A percentile compares a stretch with the other conserved stretches of the same genome.
Conservation (phyloP, 441 rosid species). For the Brassica hybrid region DNA sequence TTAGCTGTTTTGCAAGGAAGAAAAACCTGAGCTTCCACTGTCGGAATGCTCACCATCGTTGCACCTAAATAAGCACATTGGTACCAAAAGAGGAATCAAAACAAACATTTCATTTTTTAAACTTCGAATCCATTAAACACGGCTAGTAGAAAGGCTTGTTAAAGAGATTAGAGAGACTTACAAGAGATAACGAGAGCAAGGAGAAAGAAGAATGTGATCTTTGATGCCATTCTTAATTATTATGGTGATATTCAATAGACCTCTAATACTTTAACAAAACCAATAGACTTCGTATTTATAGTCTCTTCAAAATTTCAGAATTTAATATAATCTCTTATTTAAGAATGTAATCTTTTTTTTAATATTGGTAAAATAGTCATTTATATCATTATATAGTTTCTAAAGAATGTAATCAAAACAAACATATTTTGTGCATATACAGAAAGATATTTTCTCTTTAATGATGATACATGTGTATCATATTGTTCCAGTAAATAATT, state of each 20-base stretch:
- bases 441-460: background rate
- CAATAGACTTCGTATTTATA: background rate
- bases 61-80: slow-evolving; percentile 2
- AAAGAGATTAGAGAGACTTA: slow-evolving; percentile 20
- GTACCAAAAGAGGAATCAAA: background rate
- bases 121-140: background rate
- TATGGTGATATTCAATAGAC: background rate
- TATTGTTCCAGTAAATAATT: background rate
- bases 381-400: background rate
- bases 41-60: slow-evolving; percentile 8
- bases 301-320: background rate
- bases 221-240: slow-evolving; percentile 31
- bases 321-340: background rate
- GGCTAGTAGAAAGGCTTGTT: background rate
- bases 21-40: slow-evolving; percentile 5
- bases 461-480: background rate
- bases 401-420: background rate
- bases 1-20: slow-evolving; percentile 20
- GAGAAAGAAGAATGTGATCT: background rate
- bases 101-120: background rate
- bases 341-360: background rate
- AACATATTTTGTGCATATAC: background rate
- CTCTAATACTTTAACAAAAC: background rate
- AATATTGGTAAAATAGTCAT: background rate
- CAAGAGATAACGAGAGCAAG: slow-evolving; percentile 25